Evolutionary conservation across 306 rosid species (phyloP), one percentile per base, ranked within the genome.

Genomic region (Fagus sylvatica): DNA sequence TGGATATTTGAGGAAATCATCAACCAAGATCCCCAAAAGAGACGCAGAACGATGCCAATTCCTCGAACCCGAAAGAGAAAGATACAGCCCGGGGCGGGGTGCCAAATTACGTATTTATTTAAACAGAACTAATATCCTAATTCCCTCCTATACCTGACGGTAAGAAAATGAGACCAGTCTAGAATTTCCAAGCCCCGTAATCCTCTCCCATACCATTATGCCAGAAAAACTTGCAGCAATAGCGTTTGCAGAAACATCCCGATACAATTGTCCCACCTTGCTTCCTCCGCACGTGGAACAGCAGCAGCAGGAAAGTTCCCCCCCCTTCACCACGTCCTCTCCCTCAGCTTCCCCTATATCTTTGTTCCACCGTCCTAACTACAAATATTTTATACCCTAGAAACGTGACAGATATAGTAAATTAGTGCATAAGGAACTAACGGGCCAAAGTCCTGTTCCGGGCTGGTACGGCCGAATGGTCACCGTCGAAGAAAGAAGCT

Each of bases 131-230:
- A 54, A 62, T 32, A 77, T 60, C 73, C 64, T 48, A 70, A 72
- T 54, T 61, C 43, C 98, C 92, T 88, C 84, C 79, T 76, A 66
- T 87, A 95, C 99, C 97, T 93, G 93, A 80, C 81, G 79, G 81
- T 91, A 96, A 73, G 99, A 96, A 90, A 96, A 96, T 11, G 99
- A 96, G 86, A 93, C 99, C 83, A 96, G 73, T 85, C 99, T 91
- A 48, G 99, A 96, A 86, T 96, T 96, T 80, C 99, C 99, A 17
- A 96, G 98, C 99, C 99, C 62, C 99, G 88, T 71, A 96, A 82
- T 69, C 98, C 99, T 89, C 97, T 88, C 93, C 94, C 37, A 77
- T 81, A 67, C 91, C 88, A 74, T 78, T 88, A 81, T 93, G 99
- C 93, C 96, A 54, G 91, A 88, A 86, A 93, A 88, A 85, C 94